Conservation (phyloP, 2,329 filamentous ascomycete genomes). For the Aspergillus fumigatiaffinis region DNA sequence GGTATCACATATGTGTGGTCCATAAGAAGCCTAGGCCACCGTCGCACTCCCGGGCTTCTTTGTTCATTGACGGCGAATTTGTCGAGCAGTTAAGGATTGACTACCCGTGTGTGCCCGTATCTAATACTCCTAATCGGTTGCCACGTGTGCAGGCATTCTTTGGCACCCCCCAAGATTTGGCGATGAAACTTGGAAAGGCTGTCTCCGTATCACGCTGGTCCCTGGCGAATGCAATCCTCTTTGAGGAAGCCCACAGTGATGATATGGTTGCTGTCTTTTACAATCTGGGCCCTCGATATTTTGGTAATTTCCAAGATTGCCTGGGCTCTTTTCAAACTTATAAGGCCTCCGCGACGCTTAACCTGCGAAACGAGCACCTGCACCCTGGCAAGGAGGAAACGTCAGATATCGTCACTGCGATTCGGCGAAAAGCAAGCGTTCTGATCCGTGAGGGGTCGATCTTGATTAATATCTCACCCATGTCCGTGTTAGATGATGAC, state of each 20-base stretch:
- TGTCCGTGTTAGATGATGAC: slow-evolving; percentile 75
- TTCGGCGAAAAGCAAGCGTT: slow-evolving; percentile 76
- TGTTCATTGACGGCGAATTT: slow-evolving; percentile 92
- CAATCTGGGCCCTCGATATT: slow-evolving; percentile 83
- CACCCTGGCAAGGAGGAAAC: slow-evolving; percentile 85
- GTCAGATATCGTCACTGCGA: slow-evolving; percentile 87
- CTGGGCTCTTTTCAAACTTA: slow-evolving; percentile 96
- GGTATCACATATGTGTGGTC: slow-evolving; percentile 92
- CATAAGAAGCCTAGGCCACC: slow-evolving; percentile 76
- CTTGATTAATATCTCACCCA: slow-evolving; percentile 76
- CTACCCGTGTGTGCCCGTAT: slow-evolving; percentile 74
- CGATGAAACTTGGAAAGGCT: slow-evolving; percentile 68
- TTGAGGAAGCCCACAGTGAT: slow-evolving; percentile 82
- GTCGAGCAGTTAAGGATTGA: slow-evolving; percentile 85
- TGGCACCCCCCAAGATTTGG: slow-evolving; percentile 85
- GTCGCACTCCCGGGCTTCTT: slow-evolving; percentile 71
- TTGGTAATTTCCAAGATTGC: slow-evolving; percentile 95
- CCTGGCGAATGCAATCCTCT: slow-evolving; percentile 81
- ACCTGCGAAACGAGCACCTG: slow-evolving; percentile 84
- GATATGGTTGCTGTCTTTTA: slow-evolving; percentile 89
- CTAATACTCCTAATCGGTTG: slow-evolving; percentile 49
- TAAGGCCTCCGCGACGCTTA: slow-evolving; percentile 82
- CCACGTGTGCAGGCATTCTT: slow-evolving; percentile 82
- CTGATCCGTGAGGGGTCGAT: slow-evolving; percentile 79
- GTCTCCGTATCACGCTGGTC: slow-evolving; percentile 79